Evolutionary conservation across 1,284 basidiomycete species (phyloP).

Genomic region (Ustilago tritici): DNA sequence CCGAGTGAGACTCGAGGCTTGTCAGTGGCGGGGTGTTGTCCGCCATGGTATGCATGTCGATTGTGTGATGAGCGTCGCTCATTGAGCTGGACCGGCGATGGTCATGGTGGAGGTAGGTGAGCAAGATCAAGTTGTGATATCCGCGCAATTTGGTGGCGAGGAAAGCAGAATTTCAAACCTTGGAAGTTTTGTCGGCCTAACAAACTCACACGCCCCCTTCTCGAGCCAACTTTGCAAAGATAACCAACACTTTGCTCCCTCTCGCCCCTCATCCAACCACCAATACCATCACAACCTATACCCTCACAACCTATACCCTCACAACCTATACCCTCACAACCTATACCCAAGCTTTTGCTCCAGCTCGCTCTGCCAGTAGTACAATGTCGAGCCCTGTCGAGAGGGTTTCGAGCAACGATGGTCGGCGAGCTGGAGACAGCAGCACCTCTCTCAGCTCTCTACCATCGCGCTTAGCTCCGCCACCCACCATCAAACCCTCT

Average conservation of each 20-base stretch:
- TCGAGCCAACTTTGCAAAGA: too few relatives aligned
- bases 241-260: neutral
- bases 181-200: too few relatives aligned
- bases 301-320: conserved; percentile 3
- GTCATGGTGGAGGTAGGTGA: neutral
- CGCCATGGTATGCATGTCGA: neutral
- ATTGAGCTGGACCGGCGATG: neutral
- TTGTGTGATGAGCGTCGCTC: neutral
- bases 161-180: too few relatives aligned
- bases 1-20: neutral
- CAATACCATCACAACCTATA: conserved; percentile 3
- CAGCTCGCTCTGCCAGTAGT: neutral
- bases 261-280: neutral
- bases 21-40: neutral
- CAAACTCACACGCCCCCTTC: too few relatives aligned
- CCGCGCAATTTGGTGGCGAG: too few relatives aligned
- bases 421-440: conserved; percentile 21
- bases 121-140: neutral
- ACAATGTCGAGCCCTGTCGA: conserved; percentile 41
- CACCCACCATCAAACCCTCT: conserved; percentile 42
- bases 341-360: neutral
- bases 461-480: conserved; percentile 36
- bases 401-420: conserved; percentile 25
- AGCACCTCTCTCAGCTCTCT: conserved; percentile 52
- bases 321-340: neutral